Evolutionary conservation across 2,329 filamentous ascomycete species (phyloP), one percentile per base, ranked within the genome.

Genomic region (Apiospora sp.): DNA sequence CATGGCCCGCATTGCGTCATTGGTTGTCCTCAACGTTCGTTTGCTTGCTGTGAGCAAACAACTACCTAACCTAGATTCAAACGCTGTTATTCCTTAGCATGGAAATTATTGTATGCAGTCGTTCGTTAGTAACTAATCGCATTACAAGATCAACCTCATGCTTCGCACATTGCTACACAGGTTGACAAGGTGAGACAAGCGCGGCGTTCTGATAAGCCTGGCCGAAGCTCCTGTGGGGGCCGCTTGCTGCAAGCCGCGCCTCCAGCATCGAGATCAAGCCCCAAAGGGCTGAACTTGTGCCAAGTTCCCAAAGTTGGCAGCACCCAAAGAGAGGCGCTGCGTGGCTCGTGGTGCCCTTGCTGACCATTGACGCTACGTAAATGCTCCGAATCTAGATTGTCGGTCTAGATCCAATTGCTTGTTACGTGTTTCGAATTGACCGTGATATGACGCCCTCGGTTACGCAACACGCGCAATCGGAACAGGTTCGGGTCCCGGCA

Each of bases 1-100:
- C 58, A 64, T 64, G 34, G 58, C 58, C 58, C 58, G 58, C 58
- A 64, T 64, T 64, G 58, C 58, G 58, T 64, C 58, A 64, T 41
- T 41, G 58, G 30, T 34, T 41, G 58, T 41, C n/a, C 14, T 6
- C 30, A 37, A 58, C 51, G 51, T 58, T 30, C 51, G 51, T 34
- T 54, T 54, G 49, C 24, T 30, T 54, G 22, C 46, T 10, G 46
- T n/a, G n/a, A 49, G 46, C 49, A 51, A 51, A 61, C 30, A 61
- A 8, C 54, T 61, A 30, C 27, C 27, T 30, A 7, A 30, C 27
- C 27, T 30, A 7, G 30, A 37, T 30, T 37, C 19, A 12, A 64
- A 12, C 58, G n/a, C 10, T 64, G 51, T n/a, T 5, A 41, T 4
- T 34, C 22, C n/a, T 41, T 41, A 14, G 34, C 34, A 64, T 64